These are phyloP conservation scores for Neodidymelliopsis sp. DNA, from an alignment of 2,329 filamentous ascomycete genomes.

Conservation along the genomic window DNA sequence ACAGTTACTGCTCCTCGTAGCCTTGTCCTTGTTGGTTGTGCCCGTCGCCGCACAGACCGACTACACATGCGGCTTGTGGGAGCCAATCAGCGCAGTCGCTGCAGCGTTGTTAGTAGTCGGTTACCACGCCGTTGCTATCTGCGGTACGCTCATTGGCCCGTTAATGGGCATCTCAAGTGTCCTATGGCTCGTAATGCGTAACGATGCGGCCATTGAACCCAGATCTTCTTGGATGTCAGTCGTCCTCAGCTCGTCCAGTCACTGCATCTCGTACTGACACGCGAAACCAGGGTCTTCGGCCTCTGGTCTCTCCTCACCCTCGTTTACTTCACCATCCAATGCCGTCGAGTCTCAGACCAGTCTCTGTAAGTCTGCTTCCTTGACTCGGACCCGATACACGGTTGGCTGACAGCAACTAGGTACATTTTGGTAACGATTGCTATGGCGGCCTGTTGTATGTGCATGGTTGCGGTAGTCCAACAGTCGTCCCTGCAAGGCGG, in stretches of 20 bases:
- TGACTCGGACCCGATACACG: background rate
- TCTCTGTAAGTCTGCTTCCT: too few relatives aligned
- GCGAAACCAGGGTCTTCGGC: too few relatives aligned
- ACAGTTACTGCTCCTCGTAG: too few relatives aligned
- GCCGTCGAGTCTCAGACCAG: too few relatives aligned
- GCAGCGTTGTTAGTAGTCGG: too few relatives aligned
- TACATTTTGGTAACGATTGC: slow-evolving; percentile 22
- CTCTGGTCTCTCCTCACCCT: too few relatives aligned
- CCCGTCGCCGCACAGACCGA: too few relatives aligned
- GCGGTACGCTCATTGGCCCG: slow-evolving; percentile 14
- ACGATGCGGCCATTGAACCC: slow-evolving; percentile 24
- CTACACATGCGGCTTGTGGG: too few relatives aligned
- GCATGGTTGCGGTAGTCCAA: slow-evolving; percentile 27
- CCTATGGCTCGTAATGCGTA: slow-evolving; percentile 31
- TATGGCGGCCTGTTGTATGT: slow-evolving; percentile 20
- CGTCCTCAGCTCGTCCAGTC: background rate
- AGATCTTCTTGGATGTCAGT: slow-evolving; percentile 31
- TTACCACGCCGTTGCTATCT: background rate
- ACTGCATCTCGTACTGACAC: too few relatives aligned
- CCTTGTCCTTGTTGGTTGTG: too few relatives aligned
- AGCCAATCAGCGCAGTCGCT: too few relatives aligned
- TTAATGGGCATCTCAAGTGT: slow-evolving; percentile 30
- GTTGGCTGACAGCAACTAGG: background rate
- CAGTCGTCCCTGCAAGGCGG: slow-evolving; percentile 24
- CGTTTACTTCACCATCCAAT: too few relatives aligned